Evolutionary conservation across 2,329 filamentous ascomycete genomes (phyloP).

Genomic region (Paecilomyces fulvus): DNA sequence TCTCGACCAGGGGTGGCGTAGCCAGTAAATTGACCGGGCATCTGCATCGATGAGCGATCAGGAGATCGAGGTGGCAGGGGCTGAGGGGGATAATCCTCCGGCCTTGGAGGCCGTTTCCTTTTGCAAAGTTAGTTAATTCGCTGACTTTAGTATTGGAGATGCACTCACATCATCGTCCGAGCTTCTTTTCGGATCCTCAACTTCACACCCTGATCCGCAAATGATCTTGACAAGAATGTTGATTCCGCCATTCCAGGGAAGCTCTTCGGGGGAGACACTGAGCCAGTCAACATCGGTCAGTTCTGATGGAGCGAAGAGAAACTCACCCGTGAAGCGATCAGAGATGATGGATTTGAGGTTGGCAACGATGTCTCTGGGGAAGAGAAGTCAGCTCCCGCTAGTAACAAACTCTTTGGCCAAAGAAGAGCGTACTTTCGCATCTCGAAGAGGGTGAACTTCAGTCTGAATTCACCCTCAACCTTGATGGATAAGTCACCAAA

Average conservation of each 20-base stretch:
- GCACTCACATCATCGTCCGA: constrained; percentile 42
- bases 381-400: constrained; percentile 10
- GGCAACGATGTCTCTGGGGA: constrained; percentile 35
- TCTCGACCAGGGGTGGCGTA: constrained; percentile 26
- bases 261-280: constrained; percentile 49
- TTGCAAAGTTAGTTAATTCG: constrained; percentile 8
- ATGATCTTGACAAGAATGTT: constrained; percentile 69
- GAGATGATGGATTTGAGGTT: constrained; percentile 51
- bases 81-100: constrained; percentile 28
- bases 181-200: constrained; percentile 77
- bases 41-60: constrained; percentile 28
- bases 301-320: neutral
- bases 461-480: constrained; percentile 60
- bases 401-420: constrained; percentile 3
- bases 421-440: constrained; percentile 47
- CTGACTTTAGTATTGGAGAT: neutral
- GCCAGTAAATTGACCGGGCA: constrained; percentile 22
- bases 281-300: constrained; percentile 6
- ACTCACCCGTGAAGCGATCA: constrained; percentile 58
- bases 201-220: constrained; percentile 80
- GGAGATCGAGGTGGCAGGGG: constrained; percentile 28
- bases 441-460: constrained; percentile 73
- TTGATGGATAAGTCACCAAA: constrained; percentile 80
- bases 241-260: constrained; percentile 77
- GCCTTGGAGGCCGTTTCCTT: constrained; percentile 31